Base-by-base conservation (phyloP, 495 filamentous ascomycete genomes). In the Podospora pseudopauciseta region DNA sequence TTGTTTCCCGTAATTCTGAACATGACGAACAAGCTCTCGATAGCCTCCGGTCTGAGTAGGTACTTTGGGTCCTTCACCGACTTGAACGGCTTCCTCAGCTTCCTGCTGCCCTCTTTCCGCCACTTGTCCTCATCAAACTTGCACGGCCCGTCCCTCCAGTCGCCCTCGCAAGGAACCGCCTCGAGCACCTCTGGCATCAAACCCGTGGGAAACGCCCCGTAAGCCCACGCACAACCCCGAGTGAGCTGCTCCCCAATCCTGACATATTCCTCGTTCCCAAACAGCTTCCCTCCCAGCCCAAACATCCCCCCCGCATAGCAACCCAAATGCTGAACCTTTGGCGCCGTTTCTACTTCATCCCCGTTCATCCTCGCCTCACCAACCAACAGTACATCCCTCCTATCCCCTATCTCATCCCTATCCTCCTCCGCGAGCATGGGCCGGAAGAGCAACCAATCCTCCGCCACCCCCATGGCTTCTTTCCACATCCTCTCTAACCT, bases 241-340 rank as follows among this genome's bases (percentile, higher is more conserved):
- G 92, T 91, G 19, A 97, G 83, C 71, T 91, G 90, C 60, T 84
- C 81, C 4, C 90, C 95, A 27, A 92, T 84, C n/a, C 90, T 84
- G 60, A 97, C 78, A 72, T 97, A 90, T 3, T 85, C 84, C 2
- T 87, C 80, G 23, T 88, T 81, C 26, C 85, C 81, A 68, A 96
- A 93, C 4, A 93, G 81, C 71, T 87, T 90, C 28, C 91, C 90
- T 49, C 92, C 95, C 56, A 99, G 80, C 13, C 88, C 94, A 63
- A 96, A 87, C 94, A 97, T 97, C 27, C 92, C 94, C 94, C 95
- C 94, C 0, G 87, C 87, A 73, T 97, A 99, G 76, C 95, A 97
- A 55, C 75, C 75, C 16, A 85, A 76, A 75, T 86, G 84, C 66
- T 85, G 81, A 44, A 74, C 74, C 30, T 82, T 78, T 1, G 78